These are phyloP conservation scores for Botrytis elliptica DNA, from an alignment of 2,329 filamentous ascomycete genomes.

Conservation along the genomic window DNA sequence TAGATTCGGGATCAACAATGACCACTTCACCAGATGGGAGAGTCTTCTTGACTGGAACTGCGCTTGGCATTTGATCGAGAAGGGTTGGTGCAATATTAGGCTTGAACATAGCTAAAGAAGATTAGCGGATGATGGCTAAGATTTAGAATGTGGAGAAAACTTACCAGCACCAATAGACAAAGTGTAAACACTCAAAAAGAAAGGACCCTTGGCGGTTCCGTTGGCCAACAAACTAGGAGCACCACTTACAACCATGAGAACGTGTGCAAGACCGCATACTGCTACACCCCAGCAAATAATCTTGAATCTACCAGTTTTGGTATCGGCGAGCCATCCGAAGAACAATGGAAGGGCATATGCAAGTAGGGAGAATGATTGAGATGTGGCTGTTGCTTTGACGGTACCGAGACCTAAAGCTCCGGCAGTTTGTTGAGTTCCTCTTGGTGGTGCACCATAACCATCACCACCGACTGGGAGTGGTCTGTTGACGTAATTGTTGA, in stretches of 20 bases:
- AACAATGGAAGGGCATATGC: slow-evolving; percentile 49
- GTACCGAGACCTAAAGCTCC: slow-evolving; percentile 61
- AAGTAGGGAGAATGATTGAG: slow-evolving; percentile 52
- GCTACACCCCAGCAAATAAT: slow-evolving; percentile 52
- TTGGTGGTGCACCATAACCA: slow-evolving; percentile 42
- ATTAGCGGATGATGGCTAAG: slow-evolving; percentile 57
- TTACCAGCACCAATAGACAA: slow-evolving; percentile 35
- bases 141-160: slow-evolving; percentile 48
- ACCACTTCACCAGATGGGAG: slow-evolving; percentile 57
- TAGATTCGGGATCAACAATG: slow-evolving; percentile 59
- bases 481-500: slow-evolving; percentile 59
- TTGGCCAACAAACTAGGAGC: slow-evolving; percentile 55
- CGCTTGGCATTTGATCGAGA: slow-evolving; percentile 54
- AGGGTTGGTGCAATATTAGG: slow-evolving; percentile 64
- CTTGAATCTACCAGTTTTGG: slow-evolving; percentile 63
- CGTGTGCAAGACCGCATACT: slow-evolving; percentile 59
- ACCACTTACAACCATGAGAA: slow-evolving; percentile 61
- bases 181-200: slow-evolving; percentile 35
- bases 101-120: slow-evolving; percentile 61
- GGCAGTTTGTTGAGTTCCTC: slow-evolving; percentile 39
- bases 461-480: slow-evolving; percentile 51
- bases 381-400: slow-evolving; percentile 51
- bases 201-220: slow-evolving; percentile 62
- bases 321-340: slow-evolving; percentile 59
- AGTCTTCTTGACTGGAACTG: slow-evolving; percentile 45